Evolutionary conservation across 768 basidiomycete species (phyloP).

Genomic region (Guyanaporus albipodus): DNA sequence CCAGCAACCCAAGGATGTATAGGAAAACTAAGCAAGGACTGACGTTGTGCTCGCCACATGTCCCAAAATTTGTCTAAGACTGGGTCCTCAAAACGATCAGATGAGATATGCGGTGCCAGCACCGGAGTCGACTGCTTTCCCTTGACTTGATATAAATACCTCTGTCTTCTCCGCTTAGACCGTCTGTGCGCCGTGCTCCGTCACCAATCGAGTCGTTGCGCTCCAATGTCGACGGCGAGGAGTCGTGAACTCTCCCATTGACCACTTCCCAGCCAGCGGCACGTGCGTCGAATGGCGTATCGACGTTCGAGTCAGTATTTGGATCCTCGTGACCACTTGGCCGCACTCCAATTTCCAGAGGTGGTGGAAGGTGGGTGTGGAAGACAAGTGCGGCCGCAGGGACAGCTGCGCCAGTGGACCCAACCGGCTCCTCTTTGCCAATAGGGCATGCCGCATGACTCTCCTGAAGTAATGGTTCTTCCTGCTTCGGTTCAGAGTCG

Average conservation of each 20-base stretch:
- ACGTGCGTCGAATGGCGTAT: slow-evolving; percentile 28
- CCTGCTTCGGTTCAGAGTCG: background rate
- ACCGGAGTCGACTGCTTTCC: slow-evolving; percentile 59
- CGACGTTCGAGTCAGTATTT: background rate
- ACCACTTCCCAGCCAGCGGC: slow-evolving; percentile 43
- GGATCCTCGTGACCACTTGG: slow-evolving; percentile 16
- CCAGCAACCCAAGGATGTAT: background rate
- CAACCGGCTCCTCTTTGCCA: slow-evolving; percentile 48
- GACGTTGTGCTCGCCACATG: slow-evolving; percentile 86
- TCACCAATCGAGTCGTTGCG: slow-evolving; percentile 47
- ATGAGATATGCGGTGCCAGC: slow-evolving; percentile 66
- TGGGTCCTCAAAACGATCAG: slow-evolving; percentile 84
- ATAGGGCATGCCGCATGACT: slow-evolving; percentile 51
- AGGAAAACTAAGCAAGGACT: slow-evolving; percentile 26
- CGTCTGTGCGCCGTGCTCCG: slow-evolving; percentile 45
- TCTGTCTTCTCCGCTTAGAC: slow-evolving; percentile 53
- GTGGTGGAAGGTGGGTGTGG: slow-evolving; percentile 42
- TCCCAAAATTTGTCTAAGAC: slow-evolving; percentile 87
- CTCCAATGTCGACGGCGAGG: slow-evolving; percentile 44
- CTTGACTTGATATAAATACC: slow-evolving; percentile 45
- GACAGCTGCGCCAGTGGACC: slow-evolving; percentile 59
- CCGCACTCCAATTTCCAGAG: slow-evolving; percentile 29
- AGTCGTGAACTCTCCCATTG: slow-evolving; percentile 36
- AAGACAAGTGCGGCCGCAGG: slow-evolving; percentile 74
- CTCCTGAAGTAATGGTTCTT: slow-evolving; percentile 39